These are phyloP conservation scores for Acorus calamus DNA, from an alignment of 106 monocot genomes.

Conservation along the genomic window DNA sequence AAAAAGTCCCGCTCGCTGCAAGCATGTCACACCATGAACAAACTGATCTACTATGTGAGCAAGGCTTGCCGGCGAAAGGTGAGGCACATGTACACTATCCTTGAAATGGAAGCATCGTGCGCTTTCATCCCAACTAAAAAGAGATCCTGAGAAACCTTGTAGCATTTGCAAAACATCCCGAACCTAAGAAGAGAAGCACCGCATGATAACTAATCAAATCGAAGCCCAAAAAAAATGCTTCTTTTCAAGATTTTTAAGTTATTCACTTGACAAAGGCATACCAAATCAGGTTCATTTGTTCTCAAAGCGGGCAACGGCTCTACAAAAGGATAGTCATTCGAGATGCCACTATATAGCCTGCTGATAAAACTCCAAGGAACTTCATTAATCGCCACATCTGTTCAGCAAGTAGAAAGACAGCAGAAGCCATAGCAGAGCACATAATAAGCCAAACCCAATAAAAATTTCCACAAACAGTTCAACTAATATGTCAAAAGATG, in stretches of 20 bases:
- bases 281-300: constrained; percentile 66
- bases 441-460: no score
- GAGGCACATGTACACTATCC: constrained; percentile 46
- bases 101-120: constrained; percentile 28
- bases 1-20: constrained; percentile 70
- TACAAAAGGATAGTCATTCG: constrained; percentile 60
- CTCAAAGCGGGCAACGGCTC: constrained; percentile 32
- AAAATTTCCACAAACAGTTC: no score
- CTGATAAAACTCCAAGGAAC: constrained; percentile 46
- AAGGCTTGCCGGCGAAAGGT: constrained; percentile 64
- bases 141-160: constrained; percentile 65
- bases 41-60: constrained; percentile 39
- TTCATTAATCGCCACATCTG: constrained; percentile 14
- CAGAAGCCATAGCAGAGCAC: no score
- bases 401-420: no score
- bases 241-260: no score
- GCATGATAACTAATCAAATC: no score
- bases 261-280: no score
- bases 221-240: no score
- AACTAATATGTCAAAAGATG: no score
- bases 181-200: constrained; percentile 37
- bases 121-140: constrained; percentile 53
- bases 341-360: constrained; percentile 54
- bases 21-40: constrained; percentile 54
- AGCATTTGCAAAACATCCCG: constrained; percentile 60